A percentile compares a stretch with the other conserved stretches of the same genome.
Conservation (phyloP, 2,329 filamentous ascomycete genomes). For the Penicillium polonicum region DNA sequence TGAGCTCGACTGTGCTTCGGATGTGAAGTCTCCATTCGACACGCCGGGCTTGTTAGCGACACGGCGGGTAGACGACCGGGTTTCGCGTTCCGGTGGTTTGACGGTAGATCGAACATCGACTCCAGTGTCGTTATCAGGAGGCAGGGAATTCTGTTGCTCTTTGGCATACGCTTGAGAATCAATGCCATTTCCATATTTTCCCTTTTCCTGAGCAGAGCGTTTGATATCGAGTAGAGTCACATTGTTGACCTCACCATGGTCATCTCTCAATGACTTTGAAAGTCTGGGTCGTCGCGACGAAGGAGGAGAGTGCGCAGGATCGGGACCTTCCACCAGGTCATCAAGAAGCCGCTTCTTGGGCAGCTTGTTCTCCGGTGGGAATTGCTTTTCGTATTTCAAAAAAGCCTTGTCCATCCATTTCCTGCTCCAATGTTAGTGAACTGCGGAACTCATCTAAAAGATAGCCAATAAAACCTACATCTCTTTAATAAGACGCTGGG, state of each 20-base stretch:
- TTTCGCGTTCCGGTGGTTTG: slow-evolving; percentile 24
- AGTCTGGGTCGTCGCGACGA: slow-evolving; percentile 31
- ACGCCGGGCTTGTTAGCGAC: neutral
- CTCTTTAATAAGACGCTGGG: slow-evolving; percentile 21
- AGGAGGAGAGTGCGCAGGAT: slow-evolving; percentile 6
- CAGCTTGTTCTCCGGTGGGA: slow-evolving; percentile 2
- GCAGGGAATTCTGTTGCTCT: slow-evolving; percentile 6
- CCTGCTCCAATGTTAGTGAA: slow-evolving; percentile 22
- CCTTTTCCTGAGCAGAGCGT: neutral
- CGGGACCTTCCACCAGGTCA: slow-evolving; percentile 8
- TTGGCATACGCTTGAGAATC: neutral
- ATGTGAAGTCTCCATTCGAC: neutral
- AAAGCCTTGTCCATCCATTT: slow-evolving; percentile 38
- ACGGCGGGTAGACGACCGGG: slow-evolving; percentile 33
- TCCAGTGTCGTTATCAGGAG: slow-evolving; percentile 8
- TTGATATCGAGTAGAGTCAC: neutral
- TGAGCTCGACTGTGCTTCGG: neutral
- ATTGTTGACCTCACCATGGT: slow-evolving; percentile 13
- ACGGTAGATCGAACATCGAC: slow-evolving; percentile 22
- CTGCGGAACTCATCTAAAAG: neutral
- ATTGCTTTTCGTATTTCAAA: slow-evolving; percentile 14
- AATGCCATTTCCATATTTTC: neutral
- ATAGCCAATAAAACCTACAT: slow-evolving; percentile 23
- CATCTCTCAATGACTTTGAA: slow-evolving; percentile 31
- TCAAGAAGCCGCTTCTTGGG: slow-evolving; percentile 19